Evolutionary conservation across 2,329 filamentous ascomycete genomes (phyloP), one percentile per base, ranked within the genome.

Genomic region (Aspergillus neoniger): DNA sequence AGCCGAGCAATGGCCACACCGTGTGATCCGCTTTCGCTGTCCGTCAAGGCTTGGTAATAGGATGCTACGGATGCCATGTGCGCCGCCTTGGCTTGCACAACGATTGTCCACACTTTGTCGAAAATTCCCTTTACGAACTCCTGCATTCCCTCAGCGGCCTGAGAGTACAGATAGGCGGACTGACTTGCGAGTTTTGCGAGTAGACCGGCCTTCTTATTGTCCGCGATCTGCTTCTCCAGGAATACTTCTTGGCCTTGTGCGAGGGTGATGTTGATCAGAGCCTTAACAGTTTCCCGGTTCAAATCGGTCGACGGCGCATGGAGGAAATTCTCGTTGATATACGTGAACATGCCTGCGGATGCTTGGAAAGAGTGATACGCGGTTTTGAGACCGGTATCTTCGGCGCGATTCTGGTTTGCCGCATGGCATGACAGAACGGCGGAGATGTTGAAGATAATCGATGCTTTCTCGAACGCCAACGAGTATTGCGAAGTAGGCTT

Each of bases 291-390:
- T 54, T 99, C 94, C 62, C 95, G 83, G 75, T 93, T 98, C 51
- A 99, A 80, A 72, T 99, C 95, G n/a, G 91, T 93, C 8, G 93
- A 97, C 0, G 96, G 95, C 1, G 95, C 95, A 72, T 99, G 95
- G 38, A 99, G 82, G 75, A 99, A 99, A 80, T 99, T 99, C 79
- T 99, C 95, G 78, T 99, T 99, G 81, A 99, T 99, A 72, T 99
- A 99, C 56, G 94, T 98, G 77, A 98, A 99, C 95, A 99, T 99
- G 80, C 95, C 95, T 9, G 95, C 95, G 7, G 94, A 93, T 43
- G 95, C 95, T 77, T 99, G 95, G 80, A 98, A 98, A 19, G 93
- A 97, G 77, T 99, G 94, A 75, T 98, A 99, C 17, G 95, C 92
- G 14, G 92, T 94, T 80, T 99, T 99, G 74, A 98, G 85, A 36